phyloP scores from a whole-genome alignment of 768 basidiomycete species.

The Rhodotorula babjevae region DNA sequence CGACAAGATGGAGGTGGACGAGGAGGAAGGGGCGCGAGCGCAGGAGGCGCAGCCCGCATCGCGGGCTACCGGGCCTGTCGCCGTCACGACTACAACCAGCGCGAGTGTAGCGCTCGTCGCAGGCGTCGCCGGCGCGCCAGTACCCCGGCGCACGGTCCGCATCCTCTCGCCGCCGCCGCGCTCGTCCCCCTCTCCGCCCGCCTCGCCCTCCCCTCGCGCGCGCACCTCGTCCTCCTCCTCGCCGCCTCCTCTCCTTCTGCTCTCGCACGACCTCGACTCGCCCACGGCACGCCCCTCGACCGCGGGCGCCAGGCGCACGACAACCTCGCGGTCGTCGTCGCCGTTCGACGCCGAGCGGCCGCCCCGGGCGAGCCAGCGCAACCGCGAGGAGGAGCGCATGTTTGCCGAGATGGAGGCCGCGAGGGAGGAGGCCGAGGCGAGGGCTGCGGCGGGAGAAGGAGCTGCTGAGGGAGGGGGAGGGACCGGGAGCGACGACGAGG shows the following conservation, averaged over 20 bases:
- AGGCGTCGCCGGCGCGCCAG: neutral
- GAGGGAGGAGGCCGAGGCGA: conserved; percentile 3
- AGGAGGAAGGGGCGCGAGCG: neutral
- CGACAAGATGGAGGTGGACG: too few relatives aligned
- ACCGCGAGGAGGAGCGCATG: conserved; percentile 23
- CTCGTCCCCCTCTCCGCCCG: neutral
- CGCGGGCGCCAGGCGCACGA: too few relatives aligned
- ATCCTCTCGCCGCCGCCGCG: conserved; percentile 3
- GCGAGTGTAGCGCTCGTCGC: neutral
- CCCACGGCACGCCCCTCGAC: too few relatives aligned
- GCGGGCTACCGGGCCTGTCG: neutral
- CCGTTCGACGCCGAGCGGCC: conserved; percentile 4
- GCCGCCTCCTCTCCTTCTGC: neutral
- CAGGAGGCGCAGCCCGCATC: too few relatives aligned
- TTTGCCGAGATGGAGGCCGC: conserved; percentile 1
- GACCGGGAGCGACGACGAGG: neutral
- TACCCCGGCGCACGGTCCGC: neutral
- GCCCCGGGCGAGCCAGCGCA: conserved; percentile 26
- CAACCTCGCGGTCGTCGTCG: too few relatives aligned
- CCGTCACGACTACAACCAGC: neutral
- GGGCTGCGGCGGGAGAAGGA: neutral
- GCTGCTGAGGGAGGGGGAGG: too few relatives aligned
- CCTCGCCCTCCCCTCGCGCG: neutral
- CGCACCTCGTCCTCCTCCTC: neutral
- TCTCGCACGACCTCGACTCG: neutral